Conservation (phyloP, 768 basidiomycete species). For the Xanthoconium purpureum region DNA sequence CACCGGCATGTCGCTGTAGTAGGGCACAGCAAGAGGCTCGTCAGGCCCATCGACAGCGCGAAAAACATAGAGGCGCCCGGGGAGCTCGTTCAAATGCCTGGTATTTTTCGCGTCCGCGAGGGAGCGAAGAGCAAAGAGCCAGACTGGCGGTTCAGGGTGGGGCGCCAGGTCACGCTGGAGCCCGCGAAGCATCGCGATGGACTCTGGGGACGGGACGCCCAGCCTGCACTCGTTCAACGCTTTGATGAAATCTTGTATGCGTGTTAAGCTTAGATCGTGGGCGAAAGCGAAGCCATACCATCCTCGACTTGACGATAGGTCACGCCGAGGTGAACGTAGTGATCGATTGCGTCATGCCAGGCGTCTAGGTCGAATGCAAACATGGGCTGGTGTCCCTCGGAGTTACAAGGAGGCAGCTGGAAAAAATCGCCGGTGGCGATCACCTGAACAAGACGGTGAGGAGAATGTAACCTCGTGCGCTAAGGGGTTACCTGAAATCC, state of each 20-base stretch:
- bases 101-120: no score
- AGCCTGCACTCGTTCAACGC: not conserved
- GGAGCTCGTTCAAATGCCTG: no score
- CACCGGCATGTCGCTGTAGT: not conserved
- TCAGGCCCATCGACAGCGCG: not conserved
- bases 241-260: not conserved
- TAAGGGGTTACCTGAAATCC: not conserved
- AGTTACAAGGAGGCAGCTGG: not conserved
- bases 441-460: not conserved
- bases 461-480: not conserved
- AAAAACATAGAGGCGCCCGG: not conserved
- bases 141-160: no score
- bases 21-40: not conserved
- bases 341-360: not conserved
- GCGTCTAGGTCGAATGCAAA: not conserved
- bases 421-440: not conserved
- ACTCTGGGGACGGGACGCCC: not conserved
- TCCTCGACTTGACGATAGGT: not conserved
- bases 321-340: not conserved
- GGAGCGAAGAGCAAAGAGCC: no score
- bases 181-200: not conserved
- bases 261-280: not conserved
- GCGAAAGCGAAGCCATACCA: not conserved
- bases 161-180: no score
- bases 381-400: not conserved